phyloP scores from a whole-genome alignment of 139 green algal genomes.

The Micractinium conductrix region DNA sequence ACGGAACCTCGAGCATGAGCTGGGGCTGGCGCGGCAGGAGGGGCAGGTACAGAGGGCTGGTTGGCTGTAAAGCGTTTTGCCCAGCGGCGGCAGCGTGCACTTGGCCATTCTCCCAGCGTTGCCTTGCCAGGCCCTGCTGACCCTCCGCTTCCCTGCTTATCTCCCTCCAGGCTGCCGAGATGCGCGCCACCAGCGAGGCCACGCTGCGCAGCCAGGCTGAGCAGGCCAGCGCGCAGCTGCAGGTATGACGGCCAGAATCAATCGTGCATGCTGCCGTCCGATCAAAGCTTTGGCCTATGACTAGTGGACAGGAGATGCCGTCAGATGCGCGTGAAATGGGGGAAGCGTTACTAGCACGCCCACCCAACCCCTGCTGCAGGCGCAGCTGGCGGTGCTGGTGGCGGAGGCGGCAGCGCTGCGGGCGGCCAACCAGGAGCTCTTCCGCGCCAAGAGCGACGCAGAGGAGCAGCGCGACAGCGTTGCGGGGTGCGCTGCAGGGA shows the following conservation, averaged over 20 bases:
- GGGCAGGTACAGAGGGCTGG: too few species aligned
- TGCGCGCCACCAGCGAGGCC: constrained; percentile 10
- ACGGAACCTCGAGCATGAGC: not conserved
- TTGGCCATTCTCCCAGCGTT: too few species aligned
- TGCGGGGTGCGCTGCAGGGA: not conserved
- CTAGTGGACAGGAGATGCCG: too few species aligned
- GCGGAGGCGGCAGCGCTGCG: not conserved
- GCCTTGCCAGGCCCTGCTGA: too few species aligned
- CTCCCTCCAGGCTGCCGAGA: not conserved
- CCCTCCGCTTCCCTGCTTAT: not conserved
- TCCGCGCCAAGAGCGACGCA: not conserved
- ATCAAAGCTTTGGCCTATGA: too few species aligned
- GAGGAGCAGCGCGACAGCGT: not conserved
- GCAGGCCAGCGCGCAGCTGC: constrained; percentile 4
- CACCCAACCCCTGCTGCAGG: too few species aligned
- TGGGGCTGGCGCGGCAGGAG: constrained; percentile 15
- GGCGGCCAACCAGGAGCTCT: constrained; percentile 19
- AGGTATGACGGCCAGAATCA: too few species aligned
- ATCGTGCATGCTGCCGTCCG: too few species aligned
- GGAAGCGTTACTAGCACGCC: too few species aligned
- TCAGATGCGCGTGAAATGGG: too few species aligned
- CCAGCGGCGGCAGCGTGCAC: too few species aligned
- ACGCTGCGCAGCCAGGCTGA: constrained; percentile 14
- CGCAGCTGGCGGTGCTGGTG: not conserved
- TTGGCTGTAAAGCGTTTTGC: too few species aligned